These are phyloP conservation scores for Stromatinia cepivora DNA, from an alignment of 2,329 filamentous ascomycete species.

Conservation along the genomic window DNA sequence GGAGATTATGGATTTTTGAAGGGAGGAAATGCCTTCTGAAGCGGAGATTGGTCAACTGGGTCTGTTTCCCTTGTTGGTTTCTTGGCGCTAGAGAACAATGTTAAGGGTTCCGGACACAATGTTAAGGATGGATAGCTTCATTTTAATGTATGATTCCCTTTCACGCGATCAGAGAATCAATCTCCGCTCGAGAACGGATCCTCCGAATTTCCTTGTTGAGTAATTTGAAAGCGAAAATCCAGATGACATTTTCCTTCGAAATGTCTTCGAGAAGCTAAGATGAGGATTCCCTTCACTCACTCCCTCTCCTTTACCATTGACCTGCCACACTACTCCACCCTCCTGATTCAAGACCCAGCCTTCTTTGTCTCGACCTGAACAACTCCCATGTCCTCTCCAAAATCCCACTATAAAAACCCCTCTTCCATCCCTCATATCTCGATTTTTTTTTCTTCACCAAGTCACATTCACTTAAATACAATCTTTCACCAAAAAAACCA, in stretches of 20 bases:
- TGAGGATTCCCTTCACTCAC: neutral
- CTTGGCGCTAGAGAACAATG: neutral
- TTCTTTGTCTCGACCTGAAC: conserved; percentile 4
- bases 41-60: neutral
- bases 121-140: neutral
- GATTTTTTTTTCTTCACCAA: conserved; percentile 15
- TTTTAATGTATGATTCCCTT: neutral
- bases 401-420: neutral
- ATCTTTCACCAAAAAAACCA: conserved; percentile 13
- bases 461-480: conserved; percentile 18
- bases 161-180: neutral
- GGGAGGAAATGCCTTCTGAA: neutral
- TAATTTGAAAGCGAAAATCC: neutral
- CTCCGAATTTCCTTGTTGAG: conserved; percentile 11
- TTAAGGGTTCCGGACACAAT: neutral
- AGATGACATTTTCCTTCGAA: neutral
- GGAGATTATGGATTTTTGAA: neutral
- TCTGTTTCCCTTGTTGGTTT: neutral
- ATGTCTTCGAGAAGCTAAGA: neutral
- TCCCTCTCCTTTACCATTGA: neutral
- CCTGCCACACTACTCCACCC: neutral
- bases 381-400: neutral
- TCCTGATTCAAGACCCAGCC: neutral
- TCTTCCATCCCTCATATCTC: neutral
- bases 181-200: neutral